Conservation (phyloP, 352 stramenopile genomes). For the Pythium dissimile region DNA sequence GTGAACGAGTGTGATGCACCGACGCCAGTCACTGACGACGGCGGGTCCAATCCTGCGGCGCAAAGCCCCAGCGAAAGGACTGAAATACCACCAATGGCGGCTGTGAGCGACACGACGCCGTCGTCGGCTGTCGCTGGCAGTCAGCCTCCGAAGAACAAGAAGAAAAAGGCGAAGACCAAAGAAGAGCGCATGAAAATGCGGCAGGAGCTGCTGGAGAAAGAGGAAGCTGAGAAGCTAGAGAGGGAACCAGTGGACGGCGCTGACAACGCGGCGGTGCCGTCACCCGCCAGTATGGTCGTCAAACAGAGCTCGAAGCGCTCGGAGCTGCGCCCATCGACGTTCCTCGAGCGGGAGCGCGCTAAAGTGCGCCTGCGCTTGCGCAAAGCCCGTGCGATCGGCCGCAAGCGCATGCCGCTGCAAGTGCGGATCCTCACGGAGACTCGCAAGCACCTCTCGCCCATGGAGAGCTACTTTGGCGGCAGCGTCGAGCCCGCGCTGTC, state of each 20-base stretch:
- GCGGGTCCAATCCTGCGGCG: not conserved
- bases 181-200: constrained; percentile 51
- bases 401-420: constrained; percentile 64
- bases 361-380: constrained; percentile 57
- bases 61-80: no score
- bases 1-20: not conserved
- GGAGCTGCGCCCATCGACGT: constrained; percentile 19
- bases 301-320: not conserved
- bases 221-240: constrained; percentile 29
- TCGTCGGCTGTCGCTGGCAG: no score
- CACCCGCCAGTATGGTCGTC: not conserved
- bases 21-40: not conserved
- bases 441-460: constrained; percentile 41
- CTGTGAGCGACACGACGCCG: no score
- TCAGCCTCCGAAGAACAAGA: no score
- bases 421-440: constrained; percentile 57
- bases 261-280: not conserved
- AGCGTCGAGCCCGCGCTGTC: constrained; percentile 53
- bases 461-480: constrained; percentile 65
- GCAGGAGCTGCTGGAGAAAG: constrained; percentile 51
- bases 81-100: no score
- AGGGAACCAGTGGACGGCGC: not conserved
- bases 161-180: constrained; percentile 34
- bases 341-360: constrained; percentile 47
- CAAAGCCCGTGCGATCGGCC: constrained; percentile 42